phyloP scores from a whole-genome alignment of 148 eudicot genomes.

The Drosera capensis region DNA sequence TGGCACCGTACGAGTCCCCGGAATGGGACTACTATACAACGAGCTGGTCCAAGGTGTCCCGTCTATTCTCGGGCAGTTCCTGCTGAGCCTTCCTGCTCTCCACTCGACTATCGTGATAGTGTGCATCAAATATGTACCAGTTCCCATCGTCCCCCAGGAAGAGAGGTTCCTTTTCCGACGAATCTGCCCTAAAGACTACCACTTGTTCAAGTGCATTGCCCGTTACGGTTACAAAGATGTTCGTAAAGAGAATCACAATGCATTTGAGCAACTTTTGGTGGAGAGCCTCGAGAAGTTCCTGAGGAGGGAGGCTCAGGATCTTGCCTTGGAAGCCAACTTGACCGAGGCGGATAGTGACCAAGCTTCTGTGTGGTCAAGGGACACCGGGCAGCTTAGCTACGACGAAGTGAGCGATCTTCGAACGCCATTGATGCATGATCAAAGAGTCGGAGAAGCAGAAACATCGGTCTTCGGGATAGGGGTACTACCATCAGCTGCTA shows the following conservation, averaged over 20 bases:
- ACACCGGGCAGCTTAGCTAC: slow-evolving; percentile 8
- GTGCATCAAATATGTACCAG: slow-evolving; percentile 75
- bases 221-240: slow-evolving; percentile 91
- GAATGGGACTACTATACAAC: slow-evolving; percentile 71
- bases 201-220: slow-evolving; percentile 79
- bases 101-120: slow-evolving; percentile 77
- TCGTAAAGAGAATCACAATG: slow-evolving; percentile 72
- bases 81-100: slow-evolving; percentile 70
- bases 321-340: slow-evolving; percentile 44
- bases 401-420: slow-evolving; percentile 27
- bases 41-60: slow-evolving; percentile 92
- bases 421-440: slow-evolving; percentile 45
- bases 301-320: slow-evolving; percentile 53
- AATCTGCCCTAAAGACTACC: slow-evolving; percentile 78
- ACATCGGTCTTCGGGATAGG: slow-evolving; percentile 6
- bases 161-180: slow-evolving; percentile 83
- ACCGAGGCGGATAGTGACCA: slow-evolving; percentile 29
- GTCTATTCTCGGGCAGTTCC: slow-evolving; percentile 67
- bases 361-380: slow-evolving; percentile 28
- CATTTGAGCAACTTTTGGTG: slow-evolving; percentile 64
- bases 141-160: slow-evolving; percentile 78
- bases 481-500: slow-evolving; percentile 29
- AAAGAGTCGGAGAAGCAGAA: slow-evolving; percentile 11
- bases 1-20: slow-evolving; percentile 73
- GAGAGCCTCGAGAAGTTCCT: slow-evolving; percentile 63